phyloP scores from a whole-genome alignment of 2,329 filamentous ascomycete genomes.

The Xylariaceae sp. region DNA sequence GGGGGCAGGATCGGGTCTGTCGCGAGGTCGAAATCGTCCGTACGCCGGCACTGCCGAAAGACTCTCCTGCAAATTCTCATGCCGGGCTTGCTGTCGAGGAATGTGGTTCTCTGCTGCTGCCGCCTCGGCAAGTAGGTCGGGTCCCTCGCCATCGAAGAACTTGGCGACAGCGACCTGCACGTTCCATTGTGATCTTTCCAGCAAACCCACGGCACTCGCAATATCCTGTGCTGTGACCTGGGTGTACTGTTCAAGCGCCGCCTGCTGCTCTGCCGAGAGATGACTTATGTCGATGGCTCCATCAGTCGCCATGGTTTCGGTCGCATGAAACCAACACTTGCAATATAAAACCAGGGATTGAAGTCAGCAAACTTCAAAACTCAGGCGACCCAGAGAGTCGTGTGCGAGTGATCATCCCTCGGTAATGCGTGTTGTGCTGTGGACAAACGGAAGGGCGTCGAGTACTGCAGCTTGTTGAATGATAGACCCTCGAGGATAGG shows the following conservation, averaged over 20 bases:
- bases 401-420: not conserved
- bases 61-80: conserved; percentile 68
- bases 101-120: conserved; percentile 55
- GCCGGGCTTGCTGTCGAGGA: conserved; percentile 57
- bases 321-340: not conserved
- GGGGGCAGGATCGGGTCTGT: conserved; percentile 63
- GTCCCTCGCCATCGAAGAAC: conserved; percentile 93
- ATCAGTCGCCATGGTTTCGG: conserved; percentile 38
- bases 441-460: not conserved
- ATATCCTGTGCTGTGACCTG: conserved; percentile 80
- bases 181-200: conserved; percentile 92
- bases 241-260: conserved; percentile 81
- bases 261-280: conserved; percentile 73
- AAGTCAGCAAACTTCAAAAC: not conserved
- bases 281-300: conserved; percentile 56
- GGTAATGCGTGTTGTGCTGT: not conserved
- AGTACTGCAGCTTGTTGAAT: not conserved
- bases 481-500: no score
- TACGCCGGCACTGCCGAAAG: conserved; percentile 38
- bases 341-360: not conserved
- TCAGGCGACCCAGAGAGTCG: conserved; percentile 2
- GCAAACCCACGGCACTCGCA: conserved; percentile 68
- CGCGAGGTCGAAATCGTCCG: conserved; percentile 31
- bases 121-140: conserved; percentile 75
- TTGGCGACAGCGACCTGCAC: conserved; percentile 95